Evolutionary conservation across 768 basidiomycete species (phyloP), one percentile per base, ranked within the genome.

Genomic region (Amanita subjunquillea): DNA sequence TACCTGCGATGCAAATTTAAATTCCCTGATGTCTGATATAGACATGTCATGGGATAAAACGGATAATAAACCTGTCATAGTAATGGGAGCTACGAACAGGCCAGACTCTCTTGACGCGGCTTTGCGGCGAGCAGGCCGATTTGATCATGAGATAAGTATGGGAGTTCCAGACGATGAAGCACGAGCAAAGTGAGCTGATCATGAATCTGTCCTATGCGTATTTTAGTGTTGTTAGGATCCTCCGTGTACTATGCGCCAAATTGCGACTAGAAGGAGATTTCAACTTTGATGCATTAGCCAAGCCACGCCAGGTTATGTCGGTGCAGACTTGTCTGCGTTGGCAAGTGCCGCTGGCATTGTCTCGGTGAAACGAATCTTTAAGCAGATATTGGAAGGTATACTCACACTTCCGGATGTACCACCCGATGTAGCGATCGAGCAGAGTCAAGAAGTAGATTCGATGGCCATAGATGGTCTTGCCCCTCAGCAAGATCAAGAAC

Each of bases 111-210:
- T 98, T 6, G 96, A 99, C 65, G 82, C 93, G 0, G 96, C 96
- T 0, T 73, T 99, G 15, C 80, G 95, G 30, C 76, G 94, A 51
- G 95, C 94, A 4, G 96, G 96, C 4, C 72, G 96, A 32, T 99
- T 99, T 55, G 96, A 98, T 63, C 91, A 94, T 58, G 96, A 99
- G 68, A 97, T 99, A 47, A 87, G 89, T 48, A 93, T 98, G 89
- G 89, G 89, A 10, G 95, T 99, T 3, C 96, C 96, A 2, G 91
- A 94, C 59, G 87, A 96, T 55, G 83, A 83, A 51, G 93, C 86
- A 0, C 75, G 96, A 53, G 85, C 87, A 56, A 87, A 93, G 95
- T 97, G 53, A 58, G 85, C 71, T 27, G 8, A 49, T 32, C 17
- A 12, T 23, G 23, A 23, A 38, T 39, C 38, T 45, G 27, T n/a